Evolutionary conservation across 495 filamentous ascomycete genomes (phyloP).

Genomic region (Neurospora cerealis): DNA sequence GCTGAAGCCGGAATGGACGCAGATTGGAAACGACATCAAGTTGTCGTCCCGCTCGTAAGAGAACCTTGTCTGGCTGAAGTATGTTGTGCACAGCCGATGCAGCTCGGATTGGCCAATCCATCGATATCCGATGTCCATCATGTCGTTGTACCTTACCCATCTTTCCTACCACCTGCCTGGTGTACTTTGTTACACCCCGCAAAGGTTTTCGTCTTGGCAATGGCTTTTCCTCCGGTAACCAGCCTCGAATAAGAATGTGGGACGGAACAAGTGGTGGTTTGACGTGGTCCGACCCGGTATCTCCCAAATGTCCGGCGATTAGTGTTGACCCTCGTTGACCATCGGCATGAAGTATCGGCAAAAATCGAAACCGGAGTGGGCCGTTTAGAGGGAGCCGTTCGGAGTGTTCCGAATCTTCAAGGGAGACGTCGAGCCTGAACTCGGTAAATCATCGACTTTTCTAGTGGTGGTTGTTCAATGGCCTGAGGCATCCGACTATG

Average conservation of each 20-base stretch:
- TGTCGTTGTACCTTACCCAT: not conserved
- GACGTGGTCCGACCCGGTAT: not conserved
- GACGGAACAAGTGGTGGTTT: not conserved
- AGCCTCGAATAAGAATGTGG: not conserved
- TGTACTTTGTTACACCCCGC: not conserved
- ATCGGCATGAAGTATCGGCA: not conserved
- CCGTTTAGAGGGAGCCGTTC: not conserved
- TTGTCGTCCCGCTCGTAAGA: not conserved
- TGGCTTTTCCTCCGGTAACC: not conserved
- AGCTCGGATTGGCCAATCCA: not conserved
- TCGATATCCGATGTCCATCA: not conserved
- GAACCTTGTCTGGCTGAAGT: not conserved
- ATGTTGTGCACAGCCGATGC: not conserved
- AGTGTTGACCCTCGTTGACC: not conserved
- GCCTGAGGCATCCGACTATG: too few relatives aligned
- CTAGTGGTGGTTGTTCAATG: too few relatives aligned
- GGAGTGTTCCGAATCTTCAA: not conserved
- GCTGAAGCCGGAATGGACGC: not conserved
- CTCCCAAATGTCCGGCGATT: not conserved
- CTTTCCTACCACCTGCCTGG: not conserved
- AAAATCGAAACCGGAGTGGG: not conserved
- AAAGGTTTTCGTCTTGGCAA: not conserved
- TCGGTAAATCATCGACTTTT: too few relatives aligned
- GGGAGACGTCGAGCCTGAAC: constrained; percentile 31
- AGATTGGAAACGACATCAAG: not conserved